A percentile compares a stretch with the other conserved stretches of the same genome.
Evolutionary conservation across 768 basidiomycete genomes (phyloP).

Genomic region (Vararia minispora): DNA sequence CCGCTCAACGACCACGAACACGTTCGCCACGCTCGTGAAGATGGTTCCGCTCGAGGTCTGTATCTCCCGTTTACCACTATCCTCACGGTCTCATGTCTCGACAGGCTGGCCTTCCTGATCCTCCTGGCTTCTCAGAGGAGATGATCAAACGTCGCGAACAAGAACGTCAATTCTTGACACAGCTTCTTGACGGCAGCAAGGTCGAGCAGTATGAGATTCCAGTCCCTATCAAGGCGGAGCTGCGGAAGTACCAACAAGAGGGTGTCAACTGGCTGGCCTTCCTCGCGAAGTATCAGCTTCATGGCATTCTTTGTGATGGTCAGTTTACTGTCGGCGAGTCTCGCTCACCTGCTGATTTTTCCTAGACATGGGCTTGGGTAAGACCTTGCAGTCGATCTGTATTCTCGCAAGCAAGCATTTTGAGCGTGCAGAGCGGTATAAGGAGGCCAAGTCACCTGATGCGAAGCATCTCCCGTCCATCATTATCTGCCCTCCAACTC

Average conservation of each 20-base stretch:
- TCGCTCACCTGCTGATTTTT: slow-evolving; percentile 5
- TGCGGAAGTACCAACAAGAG: slow-evolving; percentile 96
- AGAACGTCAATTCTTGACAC: slow-evolving; percentile 86
- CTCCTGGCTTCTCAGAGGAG: slow-evolving; percentile 83
- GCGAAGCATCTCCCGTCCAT: slow-evolving; percentile 84
- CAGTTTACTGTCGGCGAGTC: slow-evolving; percentile 15
- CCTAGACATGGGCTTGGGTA: slow-evolving; percentile 96
- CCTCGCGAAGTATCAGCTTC: slow-evolving; percentile 93
- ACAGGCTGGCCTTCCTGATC: slow-evolving; percentile 96
- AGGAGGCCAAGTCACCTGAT: slow-evolving; percentile 59
- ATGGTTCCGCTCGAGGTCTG: slow-evolving; percentile 93
- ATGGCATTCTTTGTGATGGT: slow-evolving; percentile 98
- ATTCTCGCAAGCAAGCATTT: slow-evolving; percentile 91
- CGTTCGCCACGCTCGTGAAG: slow-evolving; percentile 93
- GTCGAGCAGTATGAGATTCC: slow-evolving; percentile 86
- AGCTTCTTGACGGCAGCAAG: slow-evolving; percentile 90
- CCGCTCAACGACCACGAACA: slow-evolving; percentile 90
- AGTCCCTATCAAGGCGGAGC: slow-evolving; percentile 80
- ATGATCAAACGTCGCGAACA: slow-evolving; percentile 75
- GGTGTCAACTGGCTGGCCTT: slow-evolving; percentile 99
- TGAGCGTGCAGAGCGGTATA: slow-evolving; percentile 65
- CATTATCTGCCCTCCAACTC: slow-evolving; percentile 92
- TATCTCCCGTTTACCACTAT: not conserved
- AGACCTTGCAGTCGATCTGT: slow-evolving; percentile 95
- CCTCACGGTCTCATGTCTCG: not conserved